Percentiles rank a stretch among this genome's conserved stretches.
phyloP scores from a whole-genome alignment of 306 rosid species.

The Cicer pinnatifidum region DNA sequence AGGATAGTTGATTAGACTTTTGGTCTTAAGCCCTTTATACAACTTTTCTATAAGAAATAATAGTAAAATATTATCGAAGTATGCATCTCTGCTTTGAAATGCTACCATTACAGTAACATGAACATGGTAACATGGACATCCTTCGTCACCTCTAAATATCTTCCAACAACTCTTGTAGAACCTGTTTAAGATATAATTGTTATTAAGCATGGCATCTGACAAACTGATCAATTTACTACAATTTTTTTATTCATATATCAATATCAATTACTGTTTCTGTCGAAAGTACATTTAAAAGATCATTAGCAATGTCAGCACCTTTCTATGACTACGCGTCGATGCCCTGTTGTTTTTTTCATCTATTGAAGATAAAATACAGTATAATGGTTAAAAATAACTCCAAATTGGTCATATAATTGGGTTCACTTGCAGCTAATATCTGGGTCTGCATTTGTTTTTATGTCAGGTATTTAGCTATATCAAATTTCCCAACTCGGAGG shows the following conservation, averaged over 20 bases:
- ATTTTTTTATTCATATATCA: constrained; percentile 3
- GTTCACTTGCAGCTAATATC: constrained; percentile 11
- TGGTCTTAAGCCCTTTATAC: neutral
- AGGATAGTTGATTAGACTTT: constrained; percentile 18
- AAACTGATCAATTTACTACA: constrained; percentile 24
- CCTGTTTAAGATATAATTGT: neutral
- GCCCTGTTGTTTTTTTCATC: neutral
- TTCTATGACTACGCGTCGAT: neutral
- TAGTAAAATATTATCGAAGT: neutral
- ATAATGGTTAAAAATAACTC: neutral
- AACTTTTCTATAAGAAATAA: neutral
- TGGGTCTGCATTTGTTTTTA: constrained; percentile 25
- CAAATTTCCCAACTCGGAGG: constrained; percentile 78
- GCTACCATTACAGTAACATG: constrained; percentile 4
- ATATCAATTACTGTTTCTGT: neutral
- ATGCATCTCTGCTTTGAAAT: neutral
- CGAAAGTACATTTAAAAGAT: neutral
- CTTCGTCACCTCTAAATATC: constrained; percentile 23
- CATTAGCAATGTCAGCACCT: neutral
- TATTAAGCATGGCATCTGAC: neutral
- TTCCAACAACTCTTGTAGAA: constrained; percentile 1
- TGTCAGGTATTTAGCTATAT: constrained; percentile 71
- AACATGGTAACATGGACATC: constrained; percentile 30
- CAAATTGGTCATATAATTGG: constrained; percentile 14
- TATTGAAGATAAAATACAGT: neutral